Base-by-base conservation (phyloP, 129 eudicot species). In the Ambrosia artemisiifolia region DNA sequence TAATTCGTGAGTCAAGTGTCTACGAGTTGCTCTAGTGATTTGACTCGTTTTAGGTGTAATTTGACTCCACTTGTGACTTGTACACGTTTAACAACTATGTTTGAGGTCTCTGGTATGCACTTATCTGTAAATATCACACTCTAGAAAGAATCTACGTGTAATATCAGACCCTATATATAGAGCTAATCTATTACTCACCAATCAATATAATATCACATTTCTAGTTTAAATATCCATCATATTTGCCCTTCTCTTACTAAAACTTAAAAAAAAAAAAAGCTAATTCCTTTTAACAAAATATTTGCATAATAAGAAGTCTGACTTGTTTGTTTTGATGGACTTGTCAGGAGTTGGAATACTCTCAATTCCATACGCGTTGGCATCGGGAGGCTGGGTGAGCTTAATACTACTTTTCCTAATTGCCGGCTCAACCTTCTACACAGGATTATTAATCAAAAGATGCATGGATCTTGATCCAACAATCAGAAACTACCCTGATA, bases 321-420 rank as follows among this genome's bases (percentile, higher is more conserved):
- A 48, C 13, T 5, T 38, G 18, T 51, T 42, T 4, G 34, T 75
- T 70, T 34, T 40, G 16, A 34, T 65, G 64, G 60, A 20, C 18
- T 82, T 61, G 17, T 63, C 74, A 93, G 98, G 98, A 49, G 87
- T 90, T 30, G 98, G 98, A 49, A 93, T 93, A 70, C 73, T 93
- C 34, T 89, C 98, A 7, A 50, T 83, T 35, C 92, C 98, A 32
- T 93, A 78, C 75, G 98, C 98, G 14, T 69, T 93, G 42, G 70
- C 98, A 59, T 82, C 96, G 9, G 96, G 96, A 47, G 96, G 98
- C 10, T 93, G 98, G 98, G 63, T 85, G 34, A 90, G 96, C 80
- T 49, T 93, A 67, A 40, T 78, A 20, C 77, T 90, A 10, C 84
- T 93, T 48, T 74, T 93, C 71, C 11, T 83, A 38, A 79, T 94